Evolutionary conservation across 169 alveolate species (phyloP).

Genomic region (Plasmodium coatneyi): DNA sequence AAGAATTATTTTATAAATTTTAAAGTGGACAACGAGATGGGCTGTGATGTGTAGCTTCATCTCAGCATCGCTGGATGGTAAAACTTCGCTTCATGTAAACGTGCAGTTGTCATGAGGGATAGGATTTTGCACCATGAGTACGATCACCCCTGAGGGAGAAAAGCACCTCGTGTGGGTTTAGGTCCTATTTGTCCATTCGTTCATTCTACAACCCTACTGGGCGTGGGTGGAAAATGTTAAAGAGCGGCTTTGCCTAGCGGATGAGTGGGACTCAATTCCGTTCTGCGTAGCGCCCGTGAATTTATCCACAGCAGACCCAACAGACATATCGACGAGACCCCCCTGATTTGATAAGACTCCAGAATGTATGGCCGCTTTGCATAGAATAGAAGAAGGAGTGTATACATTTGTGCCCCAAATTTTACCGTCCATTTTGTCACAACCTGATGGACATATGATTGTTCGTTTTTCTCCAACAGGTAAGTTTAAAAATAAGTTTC

Average conservation of each 20-base stretch:
- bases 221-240: slow-evolving; percentile 11
- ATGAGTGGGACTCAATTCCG: slow-evolving; percentile 18
- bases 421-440: slow-evolving; percentile 79
- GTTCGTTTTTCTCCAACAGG: slow-evolving; percentile 81
- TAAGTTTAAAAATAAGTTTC: slow-evolving; percentile 81
- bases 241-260: slow-evolving; percentile 3
- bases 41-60: neutral
- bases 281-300: slow-evolving; percentile 63
- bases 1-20: neutral
- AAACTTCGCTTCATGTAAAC: neutral
- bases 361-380: slow-evolving; percentile 91
- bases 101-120: neutral
- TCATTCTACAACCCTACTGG: neutral
- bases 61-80: neutral
- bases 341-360: slow-evolving; percentile 84
- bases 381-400: slow-evolving; percentile 89
- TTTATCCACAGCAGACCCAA: slow-evolving; percentile 20
- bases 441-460: slow-evolving; percentile 88
- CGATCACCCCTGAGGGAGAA: neutral
- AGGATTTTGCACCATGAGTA: neutral
- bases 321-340: slow-evolving; percentile 75
- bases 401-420: slow-evolving; percentile 85
- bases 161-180: neutral
- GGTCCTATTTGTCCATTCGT: neutral
- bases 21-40: neutral